Conservation (phyloP, 345 rosid species). For the Euclidium syriacum region DNA sequence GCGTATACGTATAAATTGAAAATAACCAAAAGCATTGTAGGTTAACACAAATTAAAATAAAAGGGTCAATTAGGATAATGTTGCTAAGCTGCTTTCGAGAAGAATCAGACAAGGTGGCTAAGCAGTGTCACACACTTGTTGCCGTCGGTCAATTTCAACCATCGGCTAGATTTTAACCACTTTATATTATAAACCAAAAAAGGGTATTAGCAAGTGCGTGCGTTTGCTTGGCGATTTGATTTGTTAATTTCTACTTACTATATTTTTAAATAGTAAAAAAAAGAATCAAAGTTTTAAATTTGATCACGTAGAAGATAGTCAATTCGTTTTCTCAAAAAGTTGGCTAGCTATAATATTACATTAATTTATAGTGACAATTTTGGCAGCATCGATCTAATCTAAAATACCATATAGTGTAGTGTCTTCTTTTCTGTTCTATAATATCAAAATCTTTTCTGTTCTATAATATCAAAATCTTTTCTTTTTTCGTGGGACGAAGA, state of each 20-base stretch:
- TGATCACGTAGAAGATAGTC: constrained; percentile 26
- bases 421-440: constrained; percentile 11
- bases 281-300: constrained; percentile 3
- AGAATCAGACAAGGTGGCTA: constrained; percentile 21
- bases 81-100: constrained; percentile 19
- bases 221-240: constrained; percentile 2
- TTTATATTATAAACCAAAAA: neutral
- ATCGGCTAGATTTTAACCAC: neutral
- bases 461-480: neutral
- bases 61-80: constrained; percentile 26
- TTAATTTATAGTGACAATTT: constrained; percentile 4
- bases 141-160: constrained; percentile 22
- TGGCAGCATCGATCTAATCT: constrained; percentile 16
- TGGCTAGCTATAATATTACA: constrained; percentile 15
- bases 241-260: neutral
- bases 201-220: neutral
- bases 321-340: constrained; percentile 28
- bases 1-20: neutral
- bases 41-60: neutral
- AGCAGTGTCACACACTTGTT: constrained; percentile 22
- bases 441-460: neutral
- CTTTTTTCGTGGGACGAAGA: constrained; percentile 11
- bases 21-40: neutral
- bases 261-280: neutral
- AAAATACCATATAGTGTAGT: neutral